Evolutionary conservation across 2,329 filamentous ascomycete species (phyloP).

Genomic region (Trichoderma sp.): DNA sequence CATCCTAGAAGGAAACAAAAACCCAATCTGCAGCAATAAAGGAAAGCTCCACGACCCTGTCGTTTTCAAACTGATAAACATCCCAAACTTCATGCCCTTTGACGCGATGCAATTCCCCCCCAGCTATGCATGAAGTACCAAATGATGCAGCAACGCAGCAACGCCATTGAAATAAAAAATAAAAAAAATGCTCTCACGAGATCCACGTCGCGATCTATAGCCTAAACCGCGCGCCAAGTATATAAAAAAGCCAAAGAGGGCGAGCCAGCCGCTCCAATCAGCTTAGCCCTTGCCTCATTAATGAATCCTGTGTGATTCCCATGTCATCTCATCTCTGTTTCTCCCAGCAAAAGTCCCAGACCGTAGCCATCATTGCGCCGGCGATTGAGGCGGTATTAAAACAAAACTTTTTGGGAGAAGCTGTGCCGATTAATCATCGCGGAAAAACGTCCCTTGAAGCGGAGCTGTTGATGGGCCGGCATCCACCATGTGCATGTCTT

Average conservation of each 20-base stretch:
- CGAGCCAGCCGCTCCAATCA: constrained; percentile 27
- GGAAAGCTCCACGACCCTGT: constrained; percentile 28
- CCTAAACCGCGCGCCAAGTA: constrained; percentile 30
- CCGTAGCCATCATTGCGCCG: constrained; percentile 14
- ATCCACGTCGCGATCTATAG: constrained; percentile 33
- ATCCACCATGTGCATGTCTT: constrained; percentile 58
- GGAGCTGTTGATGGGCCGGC: constrained; percentile 56
- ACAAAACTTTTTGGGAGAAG: not conserved
- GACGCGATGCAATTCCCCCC: constrained; percentile 30
- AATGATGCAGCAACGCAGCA: constrained; percentile 30
- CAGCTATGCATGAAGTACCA: constrained; percentile 28
- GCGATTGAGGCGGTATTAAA: constrained; percentile 6
- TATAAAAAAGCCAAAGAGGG: constrained; percentile 31
- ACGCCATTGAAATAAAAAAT: constrained; percentile 35
- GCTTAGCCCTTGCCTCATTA: constrained; percentile 16
- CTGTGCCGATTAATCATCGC: constrained; percentile 39
- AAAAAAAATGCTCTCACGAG: constrained; percentile 31
- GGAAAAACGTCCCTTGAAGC: constrained; percentile 51
- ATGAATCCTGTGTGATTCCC: constrained; percentile 4
- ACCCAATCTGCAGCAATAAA: not conserved
- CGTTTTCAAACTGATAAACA: constrained; percentile 24
- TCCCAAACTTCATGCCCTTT: constrained; percentile 24
- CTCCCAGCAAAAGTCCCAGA: constrained; percentile 16
- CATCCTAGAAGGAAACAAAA: constrained; percentile 18
- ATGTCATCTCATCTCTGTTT: not conserved